phyloP scores from a whole-genome alignment of 768 basidiomycete species.

The Jaapia argillacea region DNA sequence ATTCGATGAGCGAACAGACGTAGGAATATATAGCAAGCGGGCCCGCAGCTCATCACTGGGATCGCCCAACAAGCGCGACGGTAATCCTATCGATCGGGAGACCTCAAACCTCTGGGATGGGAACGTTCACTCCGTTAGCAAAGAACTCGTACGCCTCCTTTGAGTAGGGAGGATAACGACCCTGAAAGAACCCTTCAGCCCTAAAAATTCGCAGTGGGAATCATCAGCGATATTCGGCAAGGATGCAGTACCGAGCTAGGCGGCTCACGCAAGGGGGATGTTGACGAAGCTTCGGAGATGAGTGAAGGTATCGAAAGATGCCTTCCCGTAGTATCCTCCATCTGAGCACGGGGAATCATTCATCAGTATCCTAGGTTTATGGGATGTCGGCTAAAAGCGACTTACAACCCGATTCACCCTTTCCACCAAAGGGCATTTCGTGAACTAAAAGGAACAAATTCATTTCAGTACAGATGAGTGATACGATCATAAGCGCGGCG shows the following conservation, averaged over 20 bases:
- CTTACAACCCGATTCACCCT: conserved; percentile 22
- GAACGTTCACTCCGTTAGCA: no score
- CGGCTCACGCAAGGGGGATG: conserved; percentile 45
- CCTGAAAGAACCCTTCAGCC: neutral
- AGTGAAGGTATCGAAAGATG: conserved; percentile 31
- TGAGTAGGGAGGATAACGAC: neutral
- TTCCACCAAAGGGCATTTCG: conserved; percentile 15
- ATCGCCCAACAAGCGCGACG: no score
- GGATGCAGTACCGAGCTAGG: neutral
- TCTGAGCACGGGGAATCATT: conserved; percentile 13
- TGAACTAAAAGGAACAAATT: conserved; percentile 3
- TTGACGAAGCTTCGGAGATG: conserved; percentile 40
- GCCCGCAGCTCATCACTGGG: no score
- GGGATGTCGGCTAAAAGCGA: neutral
- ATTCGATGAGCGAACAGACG: no score
- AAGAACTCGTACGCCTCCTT: neutral
- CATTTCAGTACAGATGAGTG: neutral
- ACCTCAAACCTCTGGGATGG: no score
- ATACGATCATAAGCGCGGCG: neutral
- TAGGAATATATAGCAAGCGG: no score
- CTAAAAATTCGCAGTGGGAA: neutral
- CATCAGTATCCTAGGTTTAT: neutral
- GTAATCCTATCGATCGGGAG: no score
- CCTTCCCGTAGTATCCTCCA: conserved; percentile 15
- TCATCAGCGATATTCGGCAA: neutral